Percentiles rank a stretch among this genome's conserved stretches.
phyloP scores from a whole-genome alignment of 2,329 filamentous ascomycete species.

The Camillea tinctor region DNA sequence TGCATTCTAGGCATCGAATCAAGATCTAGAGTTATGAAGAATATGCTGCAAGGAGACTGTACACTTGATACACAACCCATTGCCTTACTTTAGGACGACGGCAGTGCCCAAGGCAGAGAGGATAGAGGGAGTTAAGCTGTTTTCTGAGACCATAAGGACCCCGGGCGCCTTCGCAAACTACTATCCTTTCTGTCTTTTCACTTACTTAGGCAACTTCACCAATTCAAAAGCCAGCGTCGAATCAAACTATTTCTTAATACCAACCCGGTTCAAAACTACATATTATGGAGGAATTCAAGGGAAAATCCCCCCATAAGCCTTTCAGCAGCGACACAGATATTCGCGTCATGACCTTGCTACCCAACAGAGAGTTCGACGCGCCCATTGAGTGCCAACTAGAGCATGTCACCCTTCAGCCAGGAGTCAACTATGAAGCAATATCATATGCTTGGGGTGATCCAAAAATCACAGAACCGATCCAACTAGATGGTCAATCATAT shows the following conservation, averaged over 20 bases:
- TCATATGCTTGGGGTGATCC: conserved; percentile 22
- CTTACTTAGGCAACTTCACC: not conserved
- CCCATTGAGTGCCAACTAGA: conserved; percentile 17
- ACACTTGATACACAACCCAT: not conserved
- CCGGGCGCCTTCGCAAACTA: not conserved
- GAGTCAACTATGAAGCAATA: conserved; percentile 15
- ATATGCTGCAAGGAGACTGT: not conserved
- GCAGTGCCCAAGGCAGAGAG: not conserved
- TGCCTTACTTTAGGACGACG: not conserved
- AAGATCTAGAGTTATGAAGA: not conserved
- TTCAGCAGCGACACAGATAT: conserved; percentile 13
- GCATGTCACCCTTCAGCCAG: conserved; percentile 8
- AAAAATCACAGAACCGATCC: conserved; percentile 12
- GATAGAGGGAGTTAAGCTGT: too few species aligned
- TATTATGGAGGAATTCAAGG: conserved; percentile 15
- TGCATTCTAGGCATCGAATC: not conserved
- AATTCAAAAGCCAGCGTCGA: not conserved
- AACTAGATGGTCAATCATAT: conserved; percentile 11
- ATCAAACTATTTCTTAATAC: not conserved
- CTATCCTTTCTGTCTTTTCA: not conserved
- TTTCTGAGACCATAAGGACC: not conserved
- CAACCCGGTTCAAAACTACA: not conserved
- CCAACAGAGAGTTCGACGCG: conserved; percentile 7
- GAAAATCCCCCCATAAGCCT: conserved; percentile 16
- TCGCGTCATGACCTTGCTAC: conserved; percentile 14